These are phyloP conservation scores for Ogataea thermomethanolica DNA, from an alignment of 805 yeast genomes.

Conservation along the genomic window DNA sequence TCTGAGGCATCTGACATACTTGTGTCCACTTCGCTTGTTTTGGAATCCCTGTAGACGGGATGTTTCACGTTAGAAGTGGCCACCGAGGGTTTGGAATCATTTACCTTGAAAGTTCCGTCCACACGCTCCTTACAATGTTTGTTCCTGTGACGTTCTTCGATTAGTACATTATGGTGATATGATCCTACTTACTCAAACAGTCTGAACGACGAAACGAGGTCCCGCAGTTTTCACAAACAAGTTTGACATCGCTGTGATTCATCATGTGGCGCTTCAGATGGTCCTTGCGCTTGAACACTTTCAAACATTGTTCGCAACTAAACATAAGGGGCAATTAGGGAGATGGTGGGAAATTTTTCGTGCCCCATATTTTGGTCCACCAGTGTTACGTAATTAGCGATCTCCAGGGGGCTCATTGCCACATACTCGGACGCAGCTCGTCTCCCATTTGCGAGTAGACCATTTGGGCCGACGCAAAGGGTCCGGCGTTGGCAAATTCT, in stretches of 20 bases:
- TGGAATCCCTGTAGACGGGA: too few relatives aligned
- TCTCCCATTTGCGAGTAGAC: conserved; percentile 21
- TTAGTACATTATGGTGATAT: background rate
- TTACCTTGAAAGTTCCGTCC: conserved; percentile 1
- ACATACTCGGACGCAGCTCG: conserved; percentile 19
- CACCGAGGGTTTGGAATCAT: too few relatives aligned
- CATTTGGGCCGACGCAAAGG: conserved; percentile 24
- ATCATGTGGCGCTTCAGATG: conserved; percentile 18
- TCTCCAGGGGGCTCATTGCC: conserved; percentile 17
- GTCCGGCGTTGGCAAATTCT: conserved; percentile 18
- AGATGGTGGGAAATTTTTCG: background rate
- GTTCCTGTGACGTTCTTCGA: conserved; percentile 13
- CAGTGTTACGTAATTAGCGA: background rate
- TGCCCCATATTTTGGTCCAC: background rate
- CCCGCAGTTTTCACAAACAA: conserved; percentile 13
- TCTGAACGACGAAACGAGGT: conserved; percentile 15
- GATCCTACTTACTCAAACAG: conserved; percentile 11
- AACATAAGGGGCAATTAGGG: conserved; percentile 6
- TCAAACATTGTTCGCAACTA: conserved; percentile 15
- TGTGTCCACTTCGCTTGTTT: background rate
- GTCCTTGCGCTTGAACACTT: conserved; percentile 18
- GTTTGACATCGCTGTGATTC: conserved; percentile 11
- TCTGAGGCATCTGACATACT: conserved; percentile 1
- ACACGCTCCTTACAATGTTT: conserved; percentile 19
- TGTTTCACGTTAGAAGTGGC: too few relatives aligned